Evolutionary conservation across 179 eudicot species (phyloP).

Genomic region (Silene vulgaris): DNA sequence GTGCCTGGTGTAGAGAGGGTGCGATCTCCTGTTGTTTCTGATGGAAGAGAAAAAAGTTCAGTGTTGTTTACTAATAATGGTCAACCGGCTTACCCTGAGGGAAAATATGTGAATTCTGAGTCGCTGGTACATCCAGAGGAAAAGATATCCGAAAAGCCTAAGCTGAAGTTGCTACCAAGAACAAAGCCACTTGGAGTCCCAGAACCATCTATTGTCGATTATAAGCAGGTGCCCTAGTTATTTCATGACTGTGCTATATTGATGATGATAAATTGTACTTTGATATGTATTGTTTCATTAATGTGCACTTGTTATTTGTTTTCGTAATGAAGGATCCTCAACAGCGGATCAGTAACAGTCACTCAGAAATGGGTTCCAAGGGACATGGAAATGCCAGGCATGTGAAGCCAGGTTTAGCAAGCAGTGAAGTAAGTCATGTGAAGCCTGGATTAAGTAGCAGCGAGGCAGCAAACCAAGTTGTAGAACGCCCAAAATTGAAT

Average conservation of each 20-base stretch:
- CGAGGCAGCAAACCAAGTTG: constrained; percentile 33
- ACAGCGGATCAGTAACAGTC: constrained; percentile 32
- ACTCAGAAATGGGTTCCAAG: constrained; percentile 29
- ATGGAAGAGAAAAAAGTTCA: constrained; percentile 36
- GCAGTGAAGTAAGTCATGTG: constrained; percentile 29
- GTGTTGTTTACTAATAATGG: constrained; percentile 32
- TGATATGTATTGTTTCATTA: background rate
- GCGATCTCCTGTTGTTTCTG: constrained; percentile 31
- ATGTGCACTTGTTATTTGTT: background rate
- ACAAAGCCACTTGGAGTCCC: constrained; percentile 55
- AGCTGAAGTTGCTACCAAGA: constrained; percentile 76
- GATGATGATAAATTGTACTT: background rate
- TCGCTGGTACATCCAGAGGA: constrained; percentile 38
- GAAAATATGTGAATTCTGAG: constrained; percentile 31
- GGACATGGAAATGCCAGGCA: constrained; percentile 31
- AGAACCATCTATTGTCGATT: constrained; percentile 38
- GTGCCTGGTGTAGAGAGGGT: constrained; percentile 37
- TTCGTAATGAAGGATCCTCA: constrained; percentile 32
- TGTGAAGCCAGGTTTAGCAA: constrained; percentile 32
- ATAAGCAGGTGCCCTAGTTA: constrained; percentile 43
- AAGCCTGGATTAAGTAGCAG: constrained; percentile 34
- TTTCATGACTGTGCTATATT: background rate
- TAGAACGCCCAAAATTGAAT: constrained; percentile 73
- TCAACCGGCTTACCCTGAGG: constrained; percentile 33
- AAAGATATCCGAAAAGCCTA: constrained; percentile 53